Base-by-base conservation (phyloP, 2,329 filamentous ascomycete genomes). In the Claviceps sp. region DNA sequence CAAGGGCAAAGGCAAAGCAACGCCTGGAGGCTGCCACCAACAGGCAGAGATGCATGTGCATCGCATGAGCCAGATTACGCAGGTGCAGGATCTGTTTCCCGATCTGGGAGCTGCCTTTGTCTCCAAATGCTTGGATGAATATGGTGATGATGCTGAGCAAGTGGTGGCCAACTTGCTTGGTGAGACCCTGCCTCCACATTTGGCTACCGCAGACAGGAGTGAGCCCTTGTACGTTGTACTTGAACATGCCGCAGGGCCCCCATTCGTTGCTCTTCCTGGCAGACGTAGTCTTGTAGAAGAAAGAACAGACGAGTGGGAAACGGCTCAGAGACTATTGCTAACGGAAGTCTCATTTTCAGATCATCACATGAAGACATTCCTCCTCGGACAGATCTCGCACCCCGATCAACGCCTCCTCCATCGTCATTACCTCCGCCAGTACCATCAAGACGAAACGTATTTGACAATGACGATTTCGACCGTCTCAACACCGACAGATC, bases 21-120 rank as follows among this genome's bases (percentile, higher is more conserved):
- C 65, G 3, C 62, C 60, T 5, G 13, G 4, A 11, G 63, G 66
- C 7, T 69, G 75, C 5, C 56, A 62, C 6, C 60, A 67, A 4
- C 66, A 68, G 5, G 66, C 65, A 2, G 72, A 77, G 44, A 71
- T 90, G 37, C 87, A 93, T 61, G 71, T 91, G 22, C 88, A 95
- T 66, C 82, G 76, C 43, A 85, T 94, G 79, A 90, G 85, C 59
- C 79, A 91, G 47, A 81, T 97, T 49, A 85, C 85, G 0, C 88
- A 94, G 64, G 77, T 98, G n/a, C 89, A 95, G 62, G 91, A 98
- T 62, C 73, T 97, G 0, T 96, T 97, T 61, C 88, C 91, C 0
- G 81, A 95, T 55, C 72, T 97, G 9, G 89, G 90, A 5, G 83
- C 86, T 4, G 86, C 78, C 0, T 97, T 95, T 62, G 73, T 97